These are phyloP conservation scores for Silybum marianum DNA, from an alignment of 129 eudicot genomes.

Conservation along the genomic window DNA sequence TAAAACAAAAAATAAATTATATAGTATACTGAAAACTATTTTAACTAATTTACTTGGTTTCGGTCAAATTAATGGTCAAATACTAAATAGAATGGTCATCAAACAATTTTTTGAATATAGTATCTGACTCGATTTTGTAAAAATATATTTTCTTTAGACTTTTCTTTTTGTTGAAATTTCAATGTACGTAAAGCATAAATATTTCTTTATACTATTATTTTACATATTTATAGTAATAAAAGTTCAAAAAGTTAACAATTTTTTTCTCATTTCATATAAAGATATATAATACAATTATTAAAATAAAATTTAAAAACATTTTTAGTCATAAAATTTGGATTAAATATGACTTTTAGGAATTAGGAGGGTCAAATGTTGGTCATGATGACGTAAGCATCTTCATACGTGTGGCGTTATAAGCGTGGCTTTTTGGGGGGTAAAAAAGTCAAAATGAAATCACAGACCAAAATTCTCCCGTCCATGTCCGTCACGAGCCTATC, in stretches of 20 bases:
- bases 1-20: background rate
- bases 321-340: no score
- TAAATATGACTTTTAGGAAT: no score
- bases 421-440: constrained; percentile 1
- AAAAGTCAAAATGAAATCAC: constrained; percentile 29
- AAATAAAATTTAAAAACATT: no score
- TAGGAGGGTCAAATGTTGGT: background rate
- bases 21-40: background rate
- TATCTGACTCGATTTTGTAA: background rate
- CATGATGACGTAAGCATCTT: constrained; percentile 10
- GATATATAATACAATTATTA: no score
- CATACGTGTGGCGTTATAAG: constrained; percentile 12
- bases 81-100: background rate
- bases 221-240: background rate
- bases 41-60: background rate
- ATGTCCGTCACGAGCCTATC: constrained; percentile 1
- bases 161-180: background rate
- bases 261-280: background rate
- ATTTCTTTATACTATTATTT: background rate
- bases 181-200: background rate
- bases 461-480: background rate
- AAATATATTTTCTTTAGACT: background rate
- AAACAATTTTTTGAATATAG: background rate
- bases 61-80: background rate
- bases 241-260: background rate